These are phyloP conservation scores for Gynochthodes officinalis DNA, from an alignment of 257 asterid genomes.

Conservation along the genomic window DNA sequence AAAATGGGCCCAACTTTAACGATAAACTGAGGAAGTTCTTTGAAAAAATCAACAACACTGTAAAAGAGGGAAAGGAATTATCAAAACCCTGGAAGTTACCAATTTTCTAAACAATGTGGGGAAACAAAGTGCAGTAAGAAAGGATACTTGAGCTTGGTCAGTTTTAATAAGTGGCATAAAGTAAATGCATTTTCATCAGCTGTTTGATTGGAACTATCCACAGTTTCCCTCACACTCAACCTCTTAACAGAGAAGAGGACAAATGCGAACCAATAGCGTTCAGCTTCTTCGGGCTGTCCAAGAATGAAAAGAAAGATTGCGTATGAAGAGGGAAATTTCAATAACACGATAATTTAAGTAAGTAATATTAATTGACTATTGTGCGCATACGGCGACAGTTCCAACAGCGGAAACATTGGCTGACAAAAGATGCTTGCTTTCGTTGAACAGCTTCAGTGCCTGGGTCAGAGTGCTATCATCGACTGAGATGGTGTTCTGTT, in stretches of 20 bases:
- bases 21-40: constrained; percentile 75
- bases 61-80: constrained; percentile 19
- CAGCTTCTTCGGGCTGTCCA: constrained; percentile 78
- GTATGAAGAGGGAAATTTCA: neutral
- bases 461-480: constrained; percentile 43
- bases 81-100: neutral
- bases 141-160: constrained; percentile 68
- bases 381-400: constrained; percentile 53
- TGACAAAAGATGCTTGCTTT: constrained; percentile 56
- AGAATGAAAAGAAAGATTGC: constrained; percentile 12
- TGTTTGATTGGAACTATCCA: constrained; percentile 20
- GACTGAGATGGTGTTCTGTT: constrained; percentile 58
- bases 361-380: neutral
- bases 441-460: constrained; percentile 60
- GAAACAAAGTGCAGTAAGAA: neutral
- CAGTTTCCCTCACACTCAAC: constrained; percentile 36
- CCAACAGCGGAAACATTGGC: constrained; percentile 61
- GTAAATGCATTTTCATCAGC: constrained; percentile 46
- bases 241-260: constrained; percentile 63
- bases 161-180: constrained; percentile 67
- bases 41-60: constrained; percentile 79
- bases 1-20: constrained; percentile 75
- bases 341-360: neutral
- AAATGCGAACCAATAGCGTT: constrained; percentile 84
- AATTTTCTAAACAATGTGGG: neutral